phyloP scores from a whole-genome alignment of 257 asterid species.

The Handroanthus guayacan region DNA sequence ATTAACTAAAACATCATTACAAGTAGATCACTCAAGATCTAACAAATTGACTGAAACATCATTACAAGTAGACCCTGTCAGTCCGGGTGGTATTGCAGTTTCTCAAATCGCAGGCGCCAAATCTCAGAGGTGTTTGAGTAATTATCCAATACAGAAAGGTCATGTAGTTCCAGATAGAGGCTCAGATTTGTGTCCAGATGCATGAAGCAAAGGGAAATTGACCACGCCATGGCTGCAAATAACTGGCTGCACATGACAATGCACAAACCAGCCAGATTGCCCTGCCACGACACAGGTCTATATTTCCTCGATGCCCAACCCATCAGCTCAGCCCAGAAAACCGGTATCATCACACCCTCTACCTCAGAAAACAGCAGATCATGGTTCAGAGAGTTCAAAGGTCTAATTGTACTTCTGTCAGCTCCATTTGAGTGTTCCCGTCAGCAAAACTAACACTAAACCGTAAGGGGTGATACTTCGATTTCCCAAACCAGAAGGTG shows the following conservation, averaged over 20 bases:
- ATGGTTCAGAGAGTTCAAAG: not conserved
- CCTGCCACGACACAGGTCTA: slow-evolving; percentile 33
- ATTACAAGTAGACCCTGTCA: no score
- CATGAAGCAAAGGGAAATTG: slow-evolving; percentile 10
- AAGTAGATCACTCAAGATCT: no score
- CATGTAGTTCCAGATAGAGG: slow-evolving; percentile 15
- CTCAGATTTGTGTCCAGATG: slow-evolving; percentile 30
- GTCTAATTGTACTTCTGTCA: no score
- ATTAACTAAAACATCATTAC: no score
- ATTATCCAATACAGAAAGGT: not conserved
- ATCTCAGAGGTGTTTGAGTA: no score
- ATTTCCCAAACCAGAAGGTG: no score
- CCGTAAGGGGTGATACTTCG: no score
- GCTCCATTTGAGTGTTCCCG: no score
- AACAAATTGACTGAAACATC: no score
- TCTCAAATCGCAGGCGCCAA: no score
- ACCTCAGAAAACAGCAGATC: not conserved
- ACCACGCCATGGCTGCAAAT: slow-evolving; percentile 43
- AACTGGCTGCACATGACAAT: slow-evolving; percentile 14
- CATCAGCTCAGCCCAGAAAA: slow-evolving; percentile 31
- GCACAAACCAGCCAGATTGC: not conserved
- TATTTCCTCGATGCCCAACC: slow-evolving; percentile 22
- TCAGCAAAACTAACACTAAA: no score
- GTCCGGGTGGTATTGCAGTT: no score
- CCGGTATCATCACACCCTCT: slow-evolving; percentile 32